phyloP scores from a whole-genome alignment of 345 rosid genomes.

The Euphorbia pulcherrima region DNA sequence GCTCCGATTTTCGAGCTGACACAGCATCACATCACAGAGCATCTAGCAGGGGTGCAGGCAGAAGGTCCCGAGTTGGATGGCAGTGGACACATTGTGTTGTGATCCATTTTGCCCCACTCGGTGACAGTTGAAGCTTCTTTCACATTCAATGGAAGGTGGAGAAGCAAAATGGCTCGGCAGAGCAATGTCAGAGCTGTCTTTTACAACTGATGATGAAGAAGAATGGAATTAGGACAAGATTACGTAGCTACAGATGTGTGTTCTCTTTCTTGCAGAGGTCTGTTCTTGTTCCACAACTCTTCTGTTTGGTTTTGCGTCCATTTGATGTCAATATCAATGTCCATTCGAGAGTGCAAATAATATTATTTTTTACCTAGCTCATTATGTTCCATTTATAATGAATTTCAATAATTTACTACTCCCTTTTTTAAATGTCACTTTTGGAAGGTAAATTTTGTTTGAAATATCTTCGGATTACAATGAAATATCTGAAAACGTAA shows the following conservation, averaged over 20 bases:
- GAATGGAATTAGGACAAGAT: constrained; percentile 18
- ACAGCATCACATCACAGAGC: too few relatives aligned
- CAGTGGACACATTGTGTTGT: constrained; percentile 27
- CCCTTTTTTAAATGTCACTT: too few relatives aligned
- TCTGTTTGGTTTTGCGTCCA: background rate
- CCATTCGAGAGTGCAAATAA: too few relatives aligned
- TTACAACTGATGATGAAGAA: constrained; percentile 28
- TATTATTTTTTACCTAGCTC: too few relatives aligned
- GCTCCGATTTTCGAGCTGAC: constrained; percentile 21
- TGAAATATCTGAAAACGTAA: too few relatives aligned
- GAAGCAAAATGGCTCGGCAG: constrained; percentile 32
- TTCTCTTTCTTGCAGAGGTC: constrained; percentile 26
- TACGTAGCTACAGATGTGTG: constrained; percentile 20
- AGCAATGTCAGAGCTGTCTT: constrained; percentile 21
- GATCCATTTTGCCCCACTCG: constrained; percentile 31
- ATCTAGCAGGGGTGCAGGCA: constrained; percentile 73
- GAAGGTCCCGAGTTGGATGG: constrained; percentile 43
- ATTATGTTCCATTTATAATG: too few relatives aligned
- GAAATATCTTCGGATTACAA: too few relatives aligned
- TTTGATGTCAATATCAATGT: too few relatives aligned
- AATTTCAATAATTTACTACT: too few relatives aligned
- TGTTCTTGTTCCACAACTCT: background rate
- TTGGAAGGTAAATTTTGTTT: too few relatives aligned
- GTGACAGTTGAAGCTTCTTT: too few relatives aligned
- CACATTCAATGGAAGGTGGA: too few relatives aligned